Percentiles rank a stretch among this genome's conserved stretches.
Evolutionary conservation across 805 yeast genomes (phyloP).

Genomic region (Ogataea trehaloabstinens): DNA sequence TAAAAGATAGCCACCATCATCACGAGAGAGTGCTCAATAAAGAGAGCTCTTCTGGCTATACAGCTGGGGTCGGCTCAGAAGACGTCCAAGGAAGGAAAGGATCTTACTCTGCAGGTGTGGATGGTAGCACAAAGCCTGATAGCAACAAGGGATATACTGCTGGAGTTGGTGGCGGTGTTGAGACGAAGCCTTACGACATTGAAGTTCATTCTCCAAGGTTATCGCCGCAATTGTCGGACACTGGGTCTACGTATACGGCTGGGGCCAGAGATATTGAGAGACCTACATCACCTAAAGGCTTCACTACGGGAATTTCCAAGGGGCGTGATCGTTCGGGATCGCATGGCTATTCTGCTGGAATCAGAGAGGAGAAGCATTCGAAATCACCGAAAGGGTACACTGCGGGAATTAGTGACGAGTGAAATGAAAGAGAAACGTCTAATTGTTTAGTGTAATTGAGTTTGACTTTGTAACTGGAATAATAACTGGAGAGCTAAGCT

Average conservation of each 20-base stretch:
- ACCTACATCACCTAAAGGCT: background rate
- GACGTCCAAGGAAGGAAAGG: background rate
- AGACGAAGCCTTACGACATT: background rate
- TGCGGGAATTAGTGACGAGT: background rate
- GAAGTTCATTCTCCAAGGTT: too few species aligned
- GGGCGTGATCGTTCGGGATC: background rate
- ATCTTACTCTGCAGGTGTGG: constrained; percentile 7
- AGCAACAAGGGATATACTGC: constrained; percentile 11
- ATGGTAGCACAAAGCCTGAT: background rate
- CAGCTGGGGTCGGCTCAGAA: background rate
- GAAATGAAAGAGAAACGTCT: too few species aligned
- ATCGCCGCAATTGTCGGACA: too few species aligned
- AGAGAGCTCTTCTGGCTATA: background rate
- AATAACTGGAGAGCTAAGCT: too few species aligned
- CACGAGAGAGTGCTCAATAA: background rate
- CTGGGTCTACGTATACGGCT: background rate
- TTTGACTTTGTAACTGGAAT: too few species aligned
- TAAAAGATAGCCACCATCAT: background rate
- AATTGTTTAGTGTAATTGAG: too few species aligned
- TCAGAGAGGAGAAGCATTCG: background rate
- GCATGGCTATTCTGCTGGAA: background rate
- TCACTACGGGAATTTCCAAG: background rate
- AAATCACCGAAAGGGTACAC: background rate
- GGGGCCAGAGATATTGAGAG: background rate
- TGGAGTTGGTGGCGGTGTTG: constrained; percentile 13